Evolutionary conservation across 2,329 filamentous ascomycete species (phyloP).

Genomic region (Teratosphaeria epicoccoides): DNA sequence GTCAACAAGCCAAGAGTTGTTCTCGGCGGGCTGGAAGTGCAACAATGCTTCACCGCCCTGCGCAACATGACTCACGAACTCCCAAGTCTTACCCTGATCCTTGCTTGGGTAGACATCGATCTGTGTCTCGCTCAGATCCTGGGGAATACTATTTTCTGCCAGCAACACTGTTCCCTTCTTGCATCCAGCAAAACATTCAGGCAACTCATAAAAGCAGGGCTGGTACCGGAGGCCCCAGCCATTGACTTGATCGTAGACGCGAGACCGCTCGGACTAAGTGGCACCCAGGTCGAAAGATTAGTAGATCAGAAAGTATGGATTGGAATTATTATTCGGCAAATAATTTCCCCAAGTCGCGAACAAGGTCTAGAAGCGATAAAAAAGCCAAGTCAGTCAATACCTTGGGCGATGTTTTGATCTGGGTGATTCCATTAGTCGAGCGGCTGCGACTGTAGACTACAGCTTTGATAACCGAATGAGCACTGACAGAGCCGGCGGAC

Average conservation of each 20-base stretch:
- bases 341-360: constrained; percentile 48
- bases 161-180: constrained; percentile 53
- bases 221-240: constrained; percentile 59
- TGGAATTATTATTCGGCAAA: constrained; percentile 33
- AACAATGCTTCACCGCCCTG: constrained; percentile 54
- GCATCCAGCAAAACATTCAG: constrained; percentile 46
- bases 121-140: constrained; percentile 50
- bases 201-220: constrained; percentile 56
- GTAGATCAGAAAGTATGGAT: constrained; percentile 36
- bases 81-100: constrained; percentile 53
- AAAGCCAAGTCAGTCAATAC: no score
- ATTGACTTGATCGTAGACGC: constrained; percentile 53
- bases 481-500: no score
- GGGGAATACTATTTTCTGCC: constrained; percentile 50
- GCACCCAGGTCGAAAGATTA: constrained; percentile 35
- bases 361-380: no score
- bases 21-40: no score
- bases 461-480: no score
- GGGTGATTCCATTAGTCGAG: no score
- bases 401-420: no score
- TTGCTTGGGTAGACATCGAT: constrained; percentile 59
- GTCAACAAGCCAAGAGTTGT: neutral
- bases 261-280: constrained; percentile 54
- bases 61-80: constrained; percentile 57
- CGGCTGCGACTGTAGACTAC: no score